Evolutionary conservation across 805 yeast species (phyloP).

Genomic region (Candida boidinii): DNA sequence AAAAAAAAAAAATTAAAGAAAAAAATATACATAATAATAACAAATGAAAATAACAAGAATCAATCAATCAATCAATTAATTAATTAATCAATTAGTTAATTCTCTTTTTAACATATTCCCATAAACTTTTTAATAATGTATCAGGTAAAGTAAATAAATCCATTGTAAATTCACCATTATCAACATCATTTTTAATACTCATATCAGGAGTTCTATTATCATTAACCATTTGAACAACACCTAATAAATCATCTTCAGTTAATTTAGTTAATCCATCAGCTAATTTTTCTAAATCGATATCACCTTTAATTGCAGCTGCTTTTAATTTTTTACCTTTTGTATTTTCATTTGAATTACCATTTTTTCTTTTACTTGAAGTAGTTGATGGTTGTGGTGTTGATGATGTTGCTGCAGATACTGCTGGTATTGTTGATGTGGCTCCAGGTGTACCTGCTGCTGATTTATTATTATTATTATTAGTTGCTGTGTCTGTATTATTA

Average conservation of each 20-base stretch:
- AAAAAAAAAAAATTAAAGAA: too few species aligned
- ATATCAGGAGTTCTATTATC: constrained; percentile 92
- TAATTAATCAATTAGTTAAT: constrained; percentile 11
- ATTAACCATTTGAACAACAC: constrained; percentile 95
- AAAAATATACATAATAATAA: too few species aligned
- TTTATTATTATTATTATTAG: too few species aligned
- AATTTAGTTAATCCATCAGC: constrained; percentile 86
- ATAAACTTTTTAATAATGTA: constrained; percentile 77
- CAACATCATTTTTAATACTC: constrained; percentile 92
- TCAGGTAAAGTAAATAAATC: constrained; percentile 93
- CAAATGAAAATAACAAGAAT: too few species aligned
- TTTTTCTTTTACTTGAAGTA: constrained; percentile 6
- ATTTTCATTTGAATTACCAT: constrained; percentile 19
- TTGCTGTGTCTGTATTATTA: constrained; percentile 7
- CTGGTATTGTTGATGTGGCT: constrained; percentile 7
- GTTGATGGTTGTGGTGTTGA: too few species aligned
- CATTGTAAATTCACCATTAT: constrained; percentile 95
- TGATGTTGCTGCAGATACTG: background rate
- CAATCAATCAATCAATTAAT: too few species aligned
- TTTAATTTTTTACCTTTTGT: constrained; percentile 44
- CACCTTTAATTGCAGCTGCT: constrained; percentile 56
- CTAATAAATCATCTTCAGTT: constrained; percentile 85
- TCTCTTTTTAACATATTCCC: constrained; percentile 88
- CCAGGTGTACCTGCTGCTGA: too few species aligned
- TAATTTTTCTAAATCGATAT: constrained; percentile 79